phyloP scores from a whole-genome alignment of 495 filamentous ascomycete genomes.

The Durotheca rogersii region DNA sequence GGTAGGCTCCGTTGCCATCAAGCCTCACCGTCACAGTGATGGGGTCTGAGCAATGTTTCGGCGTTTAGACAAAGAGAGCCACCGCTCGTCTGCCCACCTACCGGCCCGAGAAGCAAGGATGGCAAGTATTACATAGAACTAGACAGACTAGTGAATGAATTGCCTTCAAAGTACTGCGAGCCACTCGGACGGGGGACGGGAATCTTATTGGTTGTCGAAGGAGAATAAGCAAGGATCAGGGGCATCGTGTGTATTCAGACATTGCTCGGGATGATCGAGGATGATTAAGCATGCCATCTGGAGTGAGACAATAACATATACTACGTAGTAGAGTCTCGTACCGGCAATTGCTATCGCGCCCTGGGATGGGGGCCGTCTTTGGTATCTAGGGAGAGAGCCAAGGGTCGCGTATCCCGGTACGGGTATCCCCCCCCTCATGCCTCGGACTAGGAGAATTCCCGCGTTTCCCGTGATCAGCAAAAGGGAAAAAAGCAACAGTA shows the following conservation, averaged over 20 bases:
- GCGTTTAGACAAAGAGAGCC: no score
- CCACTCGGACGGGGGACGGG: no score
- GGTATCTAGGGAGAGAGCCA: constrained; percentile 8
- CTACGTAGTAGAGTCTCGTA: constrained; percentile 7
- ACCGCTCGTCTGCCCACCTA: no score
- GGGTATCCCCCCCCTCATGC: constrained; percentile 14
- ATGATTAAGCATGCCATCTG: constrained; percentile 15
- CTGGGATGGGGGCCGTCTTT: constrained; percentile 16
- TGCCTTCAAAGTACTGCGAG: constrained; percentile 2
- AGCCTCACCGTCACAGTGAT: not conserved
- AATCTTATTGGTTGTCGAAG: constrained; percentile 4
- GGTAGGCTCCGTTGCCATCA: constrained; percentile 14
- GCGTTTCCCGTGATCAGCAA: constrained; percentile 16
- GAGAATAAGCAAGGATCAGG: constrained; percentile 12
- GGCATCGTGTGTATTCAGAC: constrained; percentile 23
- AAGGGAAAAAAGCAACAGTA: constrained; percentile 22
- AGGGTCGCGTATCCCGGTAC: constrained; percentile 7
- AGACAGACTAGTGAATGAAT: no score
- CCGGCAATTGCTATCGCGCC: constrained; percentile 4
- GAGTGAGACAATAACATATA: constrained; percentile 23
- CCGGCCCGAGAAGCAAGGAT: no score
- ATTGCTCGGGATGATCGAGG: constrained; percentile 10
- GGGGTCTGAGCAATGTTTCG: no score
- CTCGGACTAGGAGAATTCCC: constrained; percentile 1
- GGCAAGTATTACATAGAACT: no score